These are phyloP conservation scores for Candida pini DNA, from an alignment of 805 yeast genomes.

Conservation along the genomic window DNA sequence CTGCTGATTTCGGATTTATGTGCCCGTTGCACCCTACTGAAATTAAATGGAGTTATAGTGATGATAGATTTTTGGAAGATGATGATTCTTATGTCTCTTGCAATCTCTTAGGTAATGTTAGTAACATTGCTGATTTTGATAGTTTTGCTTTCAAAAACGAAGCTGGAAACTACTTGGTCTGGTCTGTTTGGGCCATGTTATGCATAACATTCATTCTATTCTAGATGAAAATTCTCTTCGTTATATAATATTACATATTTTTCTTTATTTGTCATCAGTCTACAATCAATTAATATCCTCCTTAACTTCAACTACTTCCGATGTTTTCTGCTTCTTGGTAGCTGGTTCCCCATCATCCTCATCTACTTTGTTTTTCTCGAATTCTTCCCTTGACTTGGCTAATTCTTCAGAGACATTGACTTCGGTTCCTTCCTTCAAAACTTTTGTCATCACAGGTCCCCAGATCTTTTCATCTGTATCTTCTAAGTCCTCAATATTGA, in stretches of 20 bases:
- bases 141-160: conserved; percentile 2
- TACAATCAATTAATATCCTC: neutral
- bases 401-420: conserved; percentile 34
- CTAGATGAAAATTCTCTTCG: too few species aligned
- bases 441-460: conserved; percentile 57
- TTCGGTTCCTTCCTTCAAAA: conserved; percentile 41
- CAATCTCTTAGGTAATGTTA: conserved; percentile 32
- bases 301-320: neutral
- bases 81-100: conserved; percentile 30
- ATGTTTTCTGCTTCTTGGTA: neutral
- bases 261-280: neutral
- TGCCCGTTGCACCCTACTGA: conserved; percentile 54
- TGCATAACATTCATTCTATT: too few species aligned
- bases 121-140: conserved; percentile 3
- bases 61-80: conserved; percentile 31
- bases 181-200: conserved; percentile 5
- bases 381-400: conserved; percentile 16
- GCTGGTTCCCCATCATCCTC: neutral
- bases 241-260: too few species aligned
- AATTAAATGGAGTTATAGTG: conserved; percentile 34
- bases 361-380: neutral
- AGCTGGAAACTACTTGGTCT: conserved; percentile 1
- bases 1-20: conserved; percentile 62
- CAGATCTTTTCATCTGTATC: conserved; percentile 58
- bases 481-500: conserved; percentile 61